Evolutionary conservation across 1,284 basidiomycete genomes (phyloP).

Genomic region (Macrocybe sp.): DNA sequence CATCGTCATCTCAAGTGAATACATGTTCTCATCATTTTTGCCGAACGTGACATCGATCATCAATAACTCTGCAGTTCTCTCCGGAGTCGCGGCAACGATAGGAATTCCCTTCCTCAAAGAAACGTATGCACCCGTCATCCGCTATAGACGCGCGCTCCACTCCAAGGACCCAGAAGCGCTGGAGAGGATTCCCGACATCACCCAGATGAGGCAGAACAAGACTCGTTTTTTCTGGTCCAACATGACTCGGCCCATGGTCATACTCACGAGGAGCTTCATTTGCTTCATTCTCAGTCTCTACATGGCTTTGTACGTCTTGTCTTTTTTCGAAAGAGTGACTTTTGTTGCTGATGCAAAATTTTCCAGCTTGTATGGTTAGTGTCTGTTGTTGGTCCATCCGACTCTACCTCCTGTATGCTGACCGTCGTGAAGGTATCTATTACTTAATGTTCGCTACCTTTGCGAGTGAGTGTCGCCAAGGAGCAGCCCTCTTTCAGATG

Average conservation of each 20-base stretch:
- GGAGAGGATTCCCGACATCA: neutral
- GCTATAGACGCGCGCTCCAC: slow-evolving; percentile 35
- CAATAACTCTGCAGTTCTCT: slow-evolving; percentile 25
- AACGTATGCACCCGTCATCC: slow-evolving; percentile 61
- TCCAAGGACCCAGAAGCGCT: slow-evolving; percentile 5
- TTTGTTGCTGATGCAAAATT: neutral
- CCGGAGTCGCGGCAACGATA: slow-evolving; percentile 35
- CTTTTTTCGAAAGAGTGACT: neutral
- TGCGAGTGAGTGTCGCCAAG: slow-evolving; percentile 22
- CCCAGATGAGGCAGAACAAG: neutral
- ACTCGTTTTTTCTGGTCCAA: slow-evolving; percentile 39
- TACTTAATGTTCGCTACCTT: slow-evolving; percentile 71
- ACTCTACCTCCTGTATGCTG: neutral
- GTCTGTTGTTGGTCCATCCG: neutral
- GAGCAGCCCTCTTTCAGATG: slow-evolving; percentile 13
- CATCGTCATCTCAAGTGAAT: slow-evolving; percentile 45
- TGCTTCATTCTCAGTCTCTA: slow-evolving; percentile 58
- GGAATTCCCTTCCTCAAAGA: slow-evolving; percentile 56
- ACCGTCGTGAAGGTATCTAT: slow-evolving; percentile 41
- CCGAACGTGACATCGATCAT: neutral
- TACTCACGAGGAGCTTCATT: slow-evolving; percentile 52
- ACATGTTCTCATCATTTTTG: neutral
- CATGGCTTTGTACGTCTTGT: slow-evolving; percentile 53
- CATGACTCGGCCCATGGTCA: slow-evolving; percentile 44
- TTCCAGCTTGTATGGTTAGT: slow-evolving; percentile 42